Base-by-base conservation (phyloP, 2,329 filamentous ascomycete genomes). In the Nemania sp. region DNA sequence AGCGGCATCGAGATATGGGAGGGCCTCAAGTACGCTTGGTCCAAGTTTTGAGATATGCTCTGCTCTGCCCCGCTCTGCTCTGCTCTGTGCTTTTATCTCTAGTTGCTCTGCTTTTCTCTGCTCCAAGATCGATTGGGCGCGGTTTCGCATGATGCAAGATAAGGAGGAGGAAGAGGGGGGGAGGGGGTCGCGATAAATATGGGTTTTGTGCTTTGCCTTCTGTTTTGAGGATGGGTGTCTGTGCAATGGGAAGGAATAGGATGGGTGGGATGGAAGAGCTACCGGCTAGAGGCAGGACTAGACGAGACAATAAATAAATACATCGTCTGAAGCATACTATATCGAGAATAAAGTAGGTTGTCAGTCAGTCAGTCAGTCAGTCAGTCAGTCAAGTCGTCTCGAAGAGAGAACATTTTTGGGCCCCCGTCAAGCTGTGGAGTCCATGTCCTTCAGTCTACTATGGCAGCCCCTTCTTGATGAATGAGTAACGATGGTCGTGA, bases 1-100 rank as follows among this genome's bases (percentile, higher is more conserved):
- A 76, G 72, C 6, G 71, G 71, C 0, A 67, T 74, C 55, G 77
- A 78, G 67, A 68, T 71, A 12, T 72, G 70, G 70, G 66, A 71
- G 55, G 69, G 69, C 2, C 54, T 70, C 65, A 68, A 66, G 54
- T 71, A 69, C 63, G 62, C 69, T 1, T 72, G 67, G 67, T 32
- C 54, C n/a, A 57, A 59, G 40, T 63, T 65, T 35, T 65, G 39
- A 63, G n/a, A n/a, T n/a, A n/a, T 46, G 11, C 3, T 39, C 15
- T 39, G 35, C 11, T n/a, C 10, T 39, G 15, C 7, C 7, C 34
- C 13, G 13, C 7, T 7, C 7, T 35, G 34, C 7, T 35, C 7
- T 35, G n/a, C n/a, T n/a, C n/a, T n/a, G n/a, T n/a, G n/a, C n/a
- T n/a, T n/a, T n/a, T n/a, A n/a, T n/a, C n/a, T n/a, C n/a, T n/a